Base-by-base conservation (phyloP, 2,329 filamentous ascomycete genomes). In the Ascochyta pisi region DNA sequence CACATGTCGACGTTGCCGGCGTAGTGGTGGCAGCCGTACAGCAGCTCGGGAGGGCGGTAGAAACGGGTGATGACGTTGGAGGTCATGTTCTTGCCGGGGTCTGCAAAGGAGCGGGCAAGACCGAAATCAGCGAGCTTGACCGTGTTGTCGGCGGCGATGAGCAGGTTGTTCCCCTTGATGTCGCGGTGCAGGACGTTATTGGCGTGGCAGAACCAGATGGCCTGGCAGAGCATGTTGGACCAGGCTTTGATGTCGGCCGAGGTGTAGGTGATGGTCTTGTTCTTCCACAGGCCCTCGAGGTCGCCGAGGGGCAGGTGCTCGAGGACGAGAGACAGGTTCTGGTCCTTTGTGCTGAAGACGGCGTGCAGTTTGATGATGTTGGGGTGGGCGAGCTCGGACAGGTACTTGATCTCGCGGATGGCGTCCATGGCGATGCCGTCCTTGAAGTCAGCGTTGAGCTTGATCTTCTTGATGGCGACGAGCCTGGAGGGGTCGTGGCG, bases 121-220 rank as follows among this genome's bases (percentile, higher is more conserved):
- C 95, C 95, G 68, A 99, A 99, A 89, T 99, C 95, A 33, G 94
- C 95, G 46, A 99, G 86, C 76, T 98, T 98, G 71, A 99, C 87
- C 70, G 94, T 91, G 44, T 95, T 94, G 73, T 96, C 91, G 38
- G 91, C 90, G 22, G 92, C 92, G 67, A 99, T 96, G 57, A 99
- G 83, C 77, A 98, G 81, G 80, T 99, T 99, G 84, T 98, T 98
- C 43, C 94, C 94, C 79, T 99, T 99, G 82, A 99, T 98, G 81
- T 99, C 95, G 67, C 95, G 91, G 78, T 99, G 95, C 27, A 99
- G 83, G 16, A 99, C 86, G 68, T 89, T 94, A 75, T 95, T 96
- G 73, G 93, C 91, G 77, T 99, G 95, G 77, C 95, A 98, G 81
- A 96, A 99, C 89, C 92, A 96, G 26, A 98, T 87, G 24, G 90